Percentiles rank a stretch among this genome's conserved stretches.
phyloP scores from a whole-genome alignment of 1,284 basidiomycete genomes.

The Polyporus tsugae region DNA sequence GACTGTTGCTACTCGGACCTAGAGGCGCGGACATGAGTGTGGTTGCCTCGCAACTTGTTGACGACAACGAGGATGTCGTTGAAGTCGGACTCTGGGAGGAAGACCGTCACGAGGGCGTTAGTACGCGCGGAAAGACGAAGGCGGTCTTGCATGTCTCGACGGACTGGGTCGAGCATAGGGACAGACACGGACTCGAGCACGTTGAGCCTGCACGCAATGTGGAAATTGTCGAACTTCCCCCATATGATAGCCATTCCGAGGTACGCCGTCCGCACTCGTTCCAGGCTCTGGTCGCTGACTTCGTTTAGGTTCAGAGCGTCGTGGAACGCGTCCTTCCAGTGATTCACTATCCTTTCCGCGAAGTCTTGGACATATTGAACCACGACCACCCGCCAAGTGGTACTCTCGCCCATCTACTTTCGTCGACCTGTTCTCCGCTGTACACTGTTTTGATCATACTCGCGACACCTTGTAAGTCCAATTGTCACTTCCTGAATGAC shows the following conservation, averaged over 20 bases:
- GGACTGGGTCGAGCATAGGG: slow-evolving; percentile 71
- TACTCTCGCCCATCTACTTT: slow-evolving; percentile 59
- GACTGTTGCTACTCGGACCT: slow-evolving; percentile 60
- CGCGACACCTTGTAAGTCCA: slow-evolving; percentile 53
- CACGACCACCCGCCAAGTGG: slow-evolving; percentile 57
- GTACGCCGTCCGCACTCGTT: slow-evolving; percentile 43
- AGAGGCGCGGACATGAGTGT: slow-evolving; percentile 44
- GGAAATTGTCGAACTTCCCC: slow-evolving; percentile 60
- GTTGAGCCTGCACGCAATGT: slow-evolving; percentile 70
- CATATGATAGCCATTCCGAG: slow-evolving; percentile 51
- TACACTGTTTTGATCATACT: slow-evolving; percentile 67
- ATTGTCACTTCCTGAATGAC: neutral
- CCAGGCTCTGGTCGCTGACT: neutral
- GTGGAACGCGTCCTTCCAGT: slow-evolving; percentile 48
- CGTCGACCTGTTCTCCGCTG: slow-evolving; percentile 50
- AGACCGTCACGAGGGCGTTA: slow-evolving; percentile 42
- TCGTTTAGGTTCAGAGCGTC: slow-evolving; percentile 35
- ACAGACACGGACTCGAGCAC: slow-evolving; percentile 68
- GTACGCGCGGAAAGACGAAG: slow-evolving; percentile 28
- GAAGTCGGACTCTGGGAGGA: slow-evolving; percentile 66
- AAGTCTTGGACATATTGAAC: slow-evolving; percentile 56
- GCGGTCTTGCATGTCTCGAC: slow-evolving; percentile 64
- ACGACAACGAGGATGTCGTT: slow-evolving; percentile 71
- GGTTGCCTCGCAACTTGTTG: slow-evolving; percentile 53
- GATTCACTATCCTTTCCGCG: slow-evolving; percentile 64